Evolutionary conservation across 345 rosid genomes (phyloP).

Genomic region (Eucalyptus pauciflora): DNA sequence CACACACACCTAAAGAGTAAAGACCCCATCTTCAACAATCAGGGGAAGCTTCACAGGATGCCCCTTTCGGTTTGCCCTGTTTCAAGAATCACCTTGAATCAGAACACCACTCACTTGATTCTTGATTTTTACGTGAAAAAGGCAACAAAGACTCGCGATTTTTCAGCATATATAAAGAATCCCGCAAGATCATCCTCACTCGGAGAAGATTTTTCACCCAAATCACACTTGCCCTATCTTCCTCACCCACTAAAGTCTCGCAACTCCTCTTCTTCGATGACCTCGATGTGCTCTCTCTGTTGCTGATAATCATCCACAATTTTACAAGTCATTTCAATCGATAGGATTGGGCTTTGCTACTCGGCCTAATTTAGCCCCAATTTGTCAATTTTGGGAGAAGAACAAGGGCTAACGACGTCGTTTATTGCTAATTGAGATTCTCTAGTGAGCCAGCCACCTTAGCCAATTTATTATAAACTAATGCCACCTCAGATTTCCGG

Average conservation of each 20-base stretch:
- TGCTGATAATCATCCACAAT: not conserved
- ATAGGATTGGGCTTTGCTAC: not conserved
- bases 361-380: not conserved
- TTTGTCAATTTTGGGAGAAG: not conserved
- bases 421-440: not conserved
- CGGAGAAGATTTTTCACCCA: not conserved
- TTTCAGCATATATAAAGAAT: no score
- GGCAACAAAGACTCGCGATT: not conserved
- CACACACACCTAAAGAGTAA: not conserved
- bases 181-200: not conserved
- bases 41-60: not conserved
- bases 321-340: not conserved
- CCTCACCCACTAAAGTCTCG: not conserved
- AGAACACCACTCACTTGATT: not conserved
- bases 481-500: not conserved
- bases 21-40: not conserved
- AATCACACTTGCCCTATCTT: not conserved
- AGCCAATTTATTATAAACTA: not conserved
- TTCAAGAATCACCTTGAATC: not conserved
- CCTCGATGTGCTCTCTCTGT: not conserved
- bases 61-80: not conserved
- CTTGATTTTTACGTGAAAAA: not conserved
- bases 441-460: not conserved
- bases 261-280: not conserved
- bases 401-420: not conserved